These are phyloP conservation scores for Primulina eburnea DNA, from an alignment of 257 asterid species.

Conservation along the genomic window DNA sequence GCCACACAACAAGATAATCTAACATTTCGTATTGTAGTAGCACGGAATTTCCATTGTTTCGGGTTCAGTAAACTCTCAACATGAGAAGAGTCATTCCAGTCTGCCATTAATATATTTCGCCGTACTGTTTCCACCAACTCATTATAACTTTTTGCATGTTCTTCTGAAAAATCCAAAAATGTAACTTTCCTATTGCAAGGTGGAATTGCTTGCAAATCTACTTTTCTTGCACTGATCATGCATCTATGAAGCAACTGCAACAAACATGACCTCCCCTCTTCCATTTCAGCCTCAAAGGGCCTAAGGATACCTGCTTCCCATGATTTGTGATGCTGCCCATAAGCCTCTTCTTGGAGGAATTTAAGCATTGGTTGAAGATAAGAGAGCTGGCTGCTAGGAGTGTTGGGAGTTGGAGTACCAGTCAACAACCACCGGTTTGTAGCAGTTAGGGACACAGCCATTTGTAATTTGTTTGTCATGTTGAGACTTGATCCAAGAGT, in stretches of 20 bases:
- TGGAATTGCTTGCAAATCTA: constrained; percentile 79
- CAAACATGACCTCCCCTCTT: constrained; percentile 86
- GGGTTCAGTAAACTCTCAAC: constrained; percentile 95
- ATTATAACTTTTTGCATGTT: constrained; percentile 87
- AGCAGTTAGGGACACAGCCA: constrained; percentile 77
- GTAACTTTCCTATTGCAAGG: constrained; percentile 82
- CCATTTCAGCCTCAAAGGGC: constrained; percentile 97
- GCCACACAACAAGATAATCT: constrained; percentile 98
- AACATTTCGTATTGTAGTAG: constrained; percentile 74
- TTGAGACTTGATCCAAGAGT: constrained; percentile 92
- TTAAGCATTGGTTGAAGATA: constrained; percentile 86
- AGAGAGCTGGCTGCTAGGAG: constrained; percentile 90
- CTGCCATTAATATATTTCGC: constrained; percentile 89
- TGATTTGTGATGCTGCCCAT: constrained; percentile 71
- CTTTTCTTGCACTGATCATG: constrained; percentile 95
- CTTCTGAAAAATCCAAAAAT: constrained; percentile 66
- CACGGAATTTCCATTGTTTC: constrained; percentile 92
- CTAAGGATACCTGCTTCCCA: constrained; percentile 88
- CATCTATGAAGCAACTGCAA: constrained; percentile 80
- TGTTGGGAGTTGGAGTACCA: constrained; percentile 96
- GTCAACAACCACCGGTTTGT: constrained; percentile 95
- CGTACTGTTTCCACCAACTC: constrained; percentile 91
- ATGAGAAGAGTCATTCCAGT: constrained; percentile 98
- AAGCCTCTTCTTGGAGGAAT: constrained; percentile 89
- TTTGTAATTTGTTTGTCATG: constrained; percentile 90